Percentiles rank a stretch among this genome's conserved stretches.
phyloP scores from a whole-genome alignment of 768 basidiomycete genomes.

The Boletellus emodensis region DNA sequence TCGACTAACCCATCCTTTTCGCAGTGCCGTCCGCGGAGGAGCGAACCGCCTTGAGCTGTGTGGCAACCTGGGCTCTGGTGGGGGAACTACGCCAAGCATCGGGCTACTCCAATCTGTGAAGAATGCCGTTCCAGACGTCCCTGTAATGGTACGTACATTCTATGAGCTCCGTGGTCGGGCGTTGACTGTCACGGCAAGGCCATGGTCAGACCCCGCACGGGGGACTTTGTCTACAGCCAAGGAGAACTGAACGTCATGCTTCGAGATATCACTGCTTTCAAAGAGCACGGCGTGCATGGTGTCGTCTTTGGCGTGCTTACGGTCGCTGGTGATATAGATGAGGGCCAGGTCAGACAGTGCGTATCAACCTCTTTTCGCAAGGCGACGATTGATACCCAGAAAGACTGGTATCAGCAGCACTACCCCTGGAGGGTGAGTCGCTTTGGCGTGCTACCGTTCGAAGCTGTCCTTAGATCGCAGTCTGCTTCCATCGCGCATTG shows the following conservation, averaged over 20 bases:
- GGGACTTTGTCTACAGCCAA: constrained; percentile 73
- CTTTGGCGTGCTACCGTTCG: neutral
- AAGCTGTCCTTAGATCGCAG: constrained; percentile 32
- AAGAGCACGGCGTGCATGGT: constrained; percentile 52
- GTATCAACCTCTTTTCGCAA: neutral
- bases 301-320: constrained; percentile 66
- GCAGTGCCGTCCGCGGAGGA: constrained; percentile 66
- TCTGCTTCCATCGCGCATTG: constrained; percentile 77
- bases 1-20: constrained; percentile 4
- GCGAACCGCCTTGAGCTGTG: constrained; percentile 79
- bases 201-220: constrained; percentile 77
- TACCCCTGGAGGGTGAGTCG: constrained; percentile 56
- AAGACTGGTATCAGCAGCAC: constrained; percentile 55
- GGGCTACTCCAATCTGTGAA: constrained; percentile 63
- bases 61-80: constrained; percentile 53
- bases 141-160: constrained; percentile 64
- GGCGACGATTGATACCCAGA: neutral
- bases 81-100: constrained; percentile 79
- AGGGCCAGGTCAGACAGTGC: constrained; percentile 50
- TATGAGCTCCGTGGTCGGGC: neutral
- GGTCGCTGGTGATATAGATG: constrained; percentile 54
- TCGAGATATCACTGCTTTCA: constrained; percentile 65
- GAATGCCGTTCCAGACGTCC: constrained; percentile 43
- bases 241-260: constrained; percentile 69
- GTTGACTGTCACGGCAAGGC: constrained; percentile 38